phyloP scores from a whole-genome alignment of 345 rosid genomes.

The Linum usitatissimum region DNA sequence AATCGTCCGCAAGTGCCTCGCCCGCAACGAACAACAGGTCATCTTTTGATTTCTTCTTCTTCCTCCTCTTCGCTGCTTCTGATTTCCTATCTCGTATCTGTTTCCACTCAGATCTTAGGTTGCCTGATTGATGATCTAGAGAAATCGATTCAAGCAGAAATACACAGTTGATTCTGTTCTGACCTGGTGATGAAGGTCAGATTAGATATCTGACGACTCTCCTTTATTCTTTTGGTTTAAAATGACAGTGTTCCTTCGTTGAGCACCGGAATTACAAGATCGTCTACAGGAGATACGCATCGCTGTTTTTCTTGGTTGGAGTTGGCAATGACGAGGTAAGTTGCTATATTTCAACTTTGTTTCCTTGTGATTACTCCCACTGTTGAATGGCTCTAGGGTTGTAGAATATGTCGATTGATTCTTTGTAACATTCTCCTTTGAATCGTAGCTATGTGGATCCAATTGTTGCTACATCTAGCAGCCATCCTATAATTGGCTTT shows the following conservation, averaged over 20 bases:
- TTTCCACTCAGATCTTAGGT: neutral
- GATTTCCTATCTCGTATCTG: neutral
- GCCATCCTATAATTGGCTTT: no score
- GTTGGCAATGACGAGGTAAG: constrained; percentile 92
- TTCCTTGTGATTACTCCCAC: no score
- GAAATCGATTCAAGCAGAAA: neutral
- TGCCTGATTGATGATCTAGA: neutral
- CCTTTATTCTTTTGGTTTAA: neutral
- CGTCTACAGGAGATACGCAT: constrained; percentile 88
- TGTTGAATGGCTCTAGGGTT: no score
- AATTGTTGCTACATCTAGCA: neutral
- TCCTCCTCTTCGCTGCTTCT: neutral
- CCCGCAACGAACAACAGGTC: constrained; percentile 94
- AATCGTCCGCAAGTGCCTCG: constrained; percentile 98
- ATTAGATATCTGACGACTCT: no score
- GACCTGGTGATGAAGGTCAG: no score
- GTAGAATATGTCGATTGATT: neutral
- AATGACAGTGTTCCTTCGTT: constrained; percentile 81
- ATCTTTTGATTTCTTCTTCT: no score
- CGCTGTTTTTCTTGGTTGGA: constrained; percentile 90
- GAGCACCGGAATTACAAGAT: constrained; percentile 98
- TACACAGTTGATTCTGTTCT: neutral
- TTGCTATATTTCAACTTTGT: neutral
- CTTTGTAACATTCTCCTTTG: neutral
- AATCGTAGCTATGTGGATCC: neutral